phyloP scores from a whole-genome alignment of 306 rosid species.

The Prunus davidiana region DNA sequence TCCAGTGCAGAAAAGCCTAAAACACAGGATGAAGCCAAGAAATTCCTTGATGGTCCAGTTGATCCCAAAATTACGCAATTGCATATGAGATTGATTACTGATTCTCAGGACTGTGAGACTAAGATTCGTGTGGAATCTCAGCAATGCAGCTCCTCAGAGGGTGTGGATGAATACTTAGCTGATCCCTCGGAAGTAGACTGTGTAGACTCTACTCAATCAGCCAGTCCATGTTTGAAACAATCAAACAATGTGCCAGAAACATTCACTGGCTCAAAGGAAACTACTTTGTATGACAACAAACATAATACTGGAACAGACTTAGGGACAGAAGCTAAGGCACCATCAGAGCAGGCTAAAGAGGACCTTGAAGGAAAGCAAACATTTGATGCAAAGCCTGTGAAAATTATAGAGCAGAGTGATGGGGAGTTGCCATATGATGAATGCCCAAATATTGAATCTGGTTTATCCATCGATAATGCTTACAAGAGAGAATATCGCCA shows the following conservation, averaged over 20 bases:
- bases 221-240: slow-evolving; percentile 21
- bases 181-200: slow-evolving; percentile 42
- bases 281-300: slow-evolving; percentile 13
- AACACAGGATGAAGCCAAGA: slow-evolving; percentile 23
- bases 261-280: slow-evolving; percentile 21
- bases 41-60: slow-evolving; percentile 27
- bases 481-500: slow-evolving; percentile 20
- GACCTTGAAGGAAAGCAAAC: slow-evolving; percentile 16
- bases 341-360: slow-evolving; percentile 6
- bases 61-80: slow-evolving; percentile 19
- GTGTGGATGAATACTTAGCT: slow-evolving; percentile 48
- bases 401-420: slow-evolving; percentile 22
- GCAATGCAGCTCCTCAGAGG: slow-evolving; percentile 32
- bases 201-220: slow-evolving; percentile 13
- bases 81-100: slow-evolving; percentile 24
- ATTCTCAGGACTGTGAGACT: slow-evolving; percentile 19
- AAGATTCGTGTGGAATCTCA: slow-evolving; percentile 22
- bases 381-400: slow-evolving; percentile 18
- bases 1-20: slow-evolving; percentile 24
- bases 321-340: slow-evolving; percentile 3
- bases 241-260: slow-evolving; percentile 25
- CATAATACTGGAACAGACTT: slow-evolving; percentile 18
- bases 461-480: slow-evolving; percentile 8
- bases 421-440: slow-evolving; percentile 27
- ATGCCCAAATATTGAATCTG: slow-evolving; percentile 22